Evolutionary conservation across 1,139 yeast species (phyloP).

Genomic region (Lodderomyces metapsilosis): DNA sequence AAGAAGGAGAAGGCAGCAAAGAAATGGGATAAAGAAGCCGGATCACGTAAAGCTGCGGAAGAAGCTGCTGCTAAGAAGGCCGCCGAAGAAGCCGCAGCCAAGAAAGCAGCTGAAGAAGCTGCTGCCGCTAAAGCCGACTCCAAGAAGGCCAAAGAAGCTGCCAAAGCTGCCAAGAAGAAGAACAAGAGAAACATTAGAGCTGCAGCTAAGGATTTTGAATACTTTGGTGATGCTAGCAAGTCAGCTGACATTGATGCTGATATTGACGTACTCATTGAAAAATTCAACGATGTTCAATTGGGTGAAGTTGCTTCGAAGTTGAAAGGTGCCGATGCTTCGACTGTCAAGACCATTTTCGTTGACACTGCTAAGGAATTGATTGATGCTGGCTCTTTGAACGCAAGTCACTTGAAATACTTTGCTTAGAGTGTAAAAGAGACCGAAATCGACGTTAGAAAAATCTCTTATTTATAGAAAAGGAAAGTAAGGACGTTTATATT

Average conservation of each 20-base stretch:
- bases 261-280: slow-evolving; percentile 72
- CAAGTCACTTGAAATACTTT: slow-evolving; percentile 38
- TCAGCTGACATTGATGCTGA: slow-evolving; percentile 75
- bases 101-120: slow-evolving; percentile 75
- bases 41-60: slow-evolving; percentile 92
- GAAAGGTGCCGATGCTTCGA: slow-evolving; percentile 48
- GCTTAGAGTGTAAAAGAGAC: slow-evolving; percentile 4
- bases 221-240: slow-evolving; percentile 75
- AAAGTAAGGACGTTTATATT: neutral
- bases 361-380: slow-evolving; percentile 47
- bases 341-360: slow-evolving; percentile 51
- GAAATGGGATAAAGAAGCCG: slow-evolving; percentile 99
- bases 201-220: slow-evolving; percentile 78
- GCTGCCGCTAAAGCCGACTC: slow-evolving; percentile 63
- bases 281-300: slow-evolving; percentile 74
- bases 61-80: slow-evolving; percentile 80
- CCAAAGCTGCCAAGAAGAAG: slow-evolving; percentile 96
- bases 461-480: slow-evolving; percentile 1
- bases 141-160: slow-evolving; percentile 96
- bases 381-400: slow-evolving; percentile 31
- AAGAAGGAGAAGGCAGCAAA: slow-evolving; percentile 91
- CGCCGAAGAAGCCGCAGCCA: slow-evolving; percentile 76
- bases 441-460: neutral
- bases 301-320: slow-evolving; percentile 66
- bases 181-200: slow-evolving; percentile 90